Base-by-base conservation (phyloP, 768 basidiomycete genomes). In the Mycena sanguinolenta region DNA sequence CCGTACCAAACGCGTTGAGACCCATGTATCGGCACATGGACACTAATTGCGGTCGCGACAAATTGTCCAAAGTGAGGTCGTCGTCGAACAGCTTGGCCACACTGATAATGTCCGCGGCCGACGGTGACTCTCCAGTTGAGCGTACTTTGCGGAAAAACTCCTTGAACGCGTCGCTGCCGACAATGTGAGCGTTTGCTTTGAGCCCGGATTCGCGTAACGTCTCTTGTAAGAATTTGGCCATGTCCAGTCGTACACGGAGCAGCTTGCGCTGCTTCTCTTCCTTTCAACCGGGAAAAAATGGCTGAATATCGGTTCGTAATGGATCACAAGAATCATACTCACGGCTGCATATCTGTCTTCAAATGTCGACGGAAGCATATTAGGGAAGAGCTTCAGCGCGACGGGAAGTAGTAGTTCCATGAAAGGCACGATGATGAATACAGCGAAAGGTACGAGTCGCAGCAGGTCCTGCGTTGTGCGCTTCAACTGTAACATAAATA, bases 201-300 rank as follows among this genome's bases (percentile, higher is more conserved):
- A 98, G 85, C 44, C 95, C 96, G 2, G 94, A 95, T 83, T 98
- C 98, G 44, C 95, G 90, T 53, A 99, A 88, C 0, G 98, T 99
- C 80, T 99, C 98, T 76, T 98, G 97, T 28, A 99, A 86, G 86
- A 99, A 99, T 78, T 99, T 99, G 75, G 98, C 98, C 97, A 98
- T 99, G 79, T 98, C 97, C 39, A 99, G 86, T 67, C 97, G 89
- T 30, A 98, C 95, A 67, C 96, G 92, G 53, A 99, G 91, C 4
- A 98, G 87, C 78, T 98, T 99, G 75, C 97, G 92, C 77, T 97
- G 90, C 80, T 99, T 99, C 83, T 99, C 98, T 80, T 98, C 95
- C 95, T 98, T n/a, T 72, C n/a, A 12, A 63, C 16, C 12, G 50
- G 44, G 30, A 16, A 63, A 65, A 55, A 49, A 39, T 58, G 8